These are phyloP conservation scores for Plasmodium yoelii DNA, from an alignment of 169 alveolate genomes.

Conservation along the genomic window DNA sequence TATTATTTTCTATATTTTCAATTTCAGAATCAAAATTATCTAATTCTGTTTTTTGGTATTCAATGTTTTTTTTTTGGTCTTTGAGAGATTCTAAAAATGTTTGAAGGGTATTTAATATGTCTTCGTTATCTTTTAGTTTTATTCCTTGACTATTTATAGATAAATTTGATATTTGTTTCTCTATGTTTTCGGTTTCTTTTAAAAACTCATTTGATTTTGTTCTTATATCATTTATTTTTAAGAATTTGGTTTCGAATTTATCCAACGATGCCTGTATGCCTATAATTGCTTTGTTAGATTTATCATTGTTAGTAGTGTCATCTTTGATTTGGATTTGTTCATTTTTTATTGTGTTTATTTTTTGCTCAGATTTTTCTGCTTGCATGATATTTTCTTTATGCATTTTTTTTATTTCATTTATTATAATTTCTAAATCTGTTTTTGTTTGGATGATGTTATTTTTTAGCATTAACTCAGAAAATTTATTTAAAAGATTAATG, in stretches of 20 bases:
- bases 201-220: background rate
- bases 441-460: background rate
- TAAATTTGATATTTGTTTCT: background rate
- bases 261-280: background rate
- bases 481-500: constrained; percentile 2
- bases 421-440: background rate
- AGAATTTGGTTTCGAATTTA: background rate
- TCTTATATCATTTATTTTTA: background rate
- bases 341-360: background rate
- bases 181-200: background rate
- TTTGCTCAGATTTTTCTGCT: background rate
- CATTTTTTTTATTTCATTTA: background rate
- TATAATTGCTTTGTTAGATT: background rate
- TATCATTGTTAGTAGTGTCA: background rate
- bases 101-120: background rate
- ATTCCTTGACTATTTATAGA: background rate
- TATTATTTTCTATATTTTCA: constrained; percentile 5
- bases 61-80: background rate
- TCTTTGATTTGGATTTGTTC: background rate
- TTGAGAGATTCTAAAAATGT: background rate
- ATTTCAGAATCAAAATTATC: background rate
- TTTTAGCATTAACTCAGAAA: background rate
- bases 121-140: background rate
- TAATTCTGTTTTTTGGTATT: constrained; percentile 4
- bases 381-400: background rate